Evolutionary conservation across 73 alveolate species (phyloP).

Genomic region (Uronychia setigera): DNA sequence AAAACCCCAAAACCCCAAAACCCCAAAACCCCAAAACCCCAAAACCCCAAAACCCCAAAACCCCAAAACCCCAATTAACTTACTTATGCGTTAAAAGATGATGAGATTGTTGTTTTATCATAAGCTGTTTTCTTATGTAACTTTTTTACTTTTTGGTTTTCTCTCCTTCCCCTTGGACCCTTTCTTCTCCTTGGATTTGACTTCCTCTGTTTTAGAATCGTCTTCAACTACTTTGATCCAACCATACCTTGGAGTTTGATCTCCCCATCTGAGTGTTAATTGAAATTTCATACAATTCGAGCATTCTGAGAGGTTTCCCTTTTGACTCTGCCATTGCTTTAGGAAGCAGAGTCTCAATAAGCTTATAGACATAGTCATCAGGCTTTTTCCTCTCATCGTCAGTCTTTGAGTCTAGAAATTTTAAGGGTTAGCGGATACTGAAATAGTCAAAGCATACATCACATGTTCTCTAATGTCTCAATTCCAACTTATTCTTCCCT

Average conservation of each 20-base stretch:
- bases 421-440: constrained; percentile 28
- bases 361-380: constrained; percentile 60
- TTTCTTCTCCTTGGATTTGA: no score
- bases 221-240: constrained; percentile 28
- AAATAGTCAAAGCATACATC: constrained; percentile 78
- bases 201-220: neutral
- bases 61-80: no score
- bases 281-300: neutral
- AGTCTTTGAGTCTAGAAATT: neutral
- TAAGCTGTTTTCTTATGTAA: no score
- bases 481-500: constrained; percentile 43
- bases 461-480: constrained; percentile 79
- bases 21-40: no score
- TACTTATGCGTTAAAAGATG: no score
- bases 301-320: neutral
- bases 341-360: constrained; percentile 77
- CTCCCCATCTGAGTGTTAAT: constrained; percentile 41
- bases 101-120: no score
- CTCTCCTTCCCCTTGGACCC: no score
- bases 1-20: no score
- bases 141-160: no score
- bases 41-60: no score
- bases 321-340: constrained; percentile 58
- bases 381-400: constrained; percentile 41
- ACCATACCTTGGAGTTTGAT: constrained; percentile 48